Conservation (phyloP, 148 eudicot genomes). For the Nepenthes mirabilis region DNA sequence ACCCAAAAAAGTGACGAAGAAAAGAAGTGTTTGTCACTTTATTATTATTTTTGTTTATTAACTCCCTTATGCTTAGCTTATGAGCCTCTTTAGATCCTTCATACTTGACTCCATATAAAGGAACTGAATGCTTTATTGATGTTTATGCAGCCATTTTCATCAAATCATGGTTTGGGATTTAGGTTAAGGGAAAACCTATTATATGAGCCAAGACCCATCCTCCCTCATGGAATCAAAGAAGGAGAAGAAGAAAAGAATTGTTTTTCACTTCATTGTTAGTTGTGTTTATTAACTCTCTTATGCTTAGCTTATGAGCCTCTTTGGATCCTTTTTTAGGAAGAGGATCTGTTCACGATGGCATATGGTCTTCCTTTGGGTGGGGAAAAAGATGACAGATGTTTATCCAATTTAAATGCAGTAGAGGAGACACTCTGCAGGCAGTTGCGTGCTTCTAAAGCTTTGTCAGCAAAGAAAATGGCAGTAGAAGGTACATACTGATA, state of each 20-base stretch:
- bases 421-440: slow-evolving; percentile 94
- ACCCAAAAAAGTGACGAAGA: no score
- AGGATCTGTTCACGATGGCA: slow-evolving; percentile 83
- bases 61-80: neutral
- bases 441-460: slow-evolving; percentile 76
- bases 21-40: no score
- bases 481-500: slow-evolving; percentile 47
- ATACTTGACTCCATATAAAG: no score
- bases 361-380: slow-evolving; percentile 80
- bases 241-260: no score
- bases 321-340: slow-evolving; percentile 50
- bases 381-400: slow-evolving; percentile 79
- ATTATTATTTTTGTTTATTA: neutral
- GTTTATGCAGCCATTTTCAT: no score
- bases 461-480: slow-evolving; percentile 48
- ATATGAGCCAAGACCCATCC: no score
- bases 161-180: no score
- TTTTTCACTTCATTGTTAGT: neutral
- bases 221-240: no score
- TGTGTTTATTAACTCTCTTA: neutral
- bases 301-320: slow-evolving; percentile 1
- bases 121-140: no score
- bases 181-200: no score
- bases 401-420: slow-evolving; percentile 69
- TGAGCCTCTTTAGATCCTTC: slow-evolving; percentile 5